phyloP scores from a whole-genome alignment of 805 yeast genomes.

The Wickerhamomyces silvicola region DNA sequence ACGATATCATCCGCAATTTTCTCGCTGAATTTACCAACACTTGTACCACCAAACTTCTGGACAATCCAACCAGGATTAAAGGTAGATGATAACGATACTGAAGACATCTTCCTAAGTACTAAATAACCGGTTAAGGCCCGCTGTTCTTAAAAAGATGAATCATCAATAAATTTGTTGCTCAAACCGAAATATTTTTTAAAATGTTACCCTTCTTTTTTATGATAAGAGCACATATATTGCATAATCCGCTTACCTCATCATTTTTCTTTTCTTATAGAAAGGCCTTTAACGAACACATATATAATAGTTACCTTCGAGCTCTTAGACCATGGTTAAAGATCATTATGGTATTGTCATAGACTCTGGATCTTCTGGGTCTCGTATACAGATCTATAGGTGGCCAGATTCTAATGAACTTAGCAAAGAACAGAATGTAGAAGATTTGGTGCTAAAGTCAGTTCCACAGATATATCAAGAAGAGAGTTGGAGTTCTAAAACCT shows the following conservation, averaged over 20 bases:
- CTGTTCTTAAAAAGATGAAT: too few relatives aligned
- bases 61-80: conserved; percentile 53
- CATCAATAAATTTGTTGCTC: too few relatives aligned
- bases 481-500: conserved; percentile 64
- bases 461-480: conserved; percentile 60
- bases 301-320: too few relatives aligned
- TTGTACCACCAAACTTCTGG: conserved; percentile 96
- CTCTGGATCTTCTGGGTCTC: conserved; percentile 93
- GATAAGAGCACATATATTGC: too few relatives aligned
- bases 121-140: too few relatives aligned
- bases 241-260: too few relatives aligned
- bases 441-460: conserved; percentile 42
- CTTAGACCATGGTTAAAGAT: conserved; percentile 9
- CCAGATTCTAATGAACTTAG: conserved; percentile 38
- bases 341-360: conserved; percentile 85
- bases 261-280: too few relatives aligned
- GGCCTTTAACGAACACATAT: too few relatives aligned
- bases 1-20: conserved; percentile 83
- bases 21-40: conserved; percentile 90
- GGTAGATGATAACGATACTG: conserved; percentile 11
- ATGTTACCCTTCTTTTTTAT: too few relatives aligned
- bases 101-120: conserved; percentile 3
- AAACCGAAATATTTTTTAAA: too few relatives aligned
- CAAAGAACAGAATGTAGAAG: conserved; percentile 25
- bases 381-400: conserved; percentile 83